These are phyloP conservation scores for Zizania palustris DNA, from an alignment of 202 grass and related monocot genomes.

Conservation along the genomic window DNA sequence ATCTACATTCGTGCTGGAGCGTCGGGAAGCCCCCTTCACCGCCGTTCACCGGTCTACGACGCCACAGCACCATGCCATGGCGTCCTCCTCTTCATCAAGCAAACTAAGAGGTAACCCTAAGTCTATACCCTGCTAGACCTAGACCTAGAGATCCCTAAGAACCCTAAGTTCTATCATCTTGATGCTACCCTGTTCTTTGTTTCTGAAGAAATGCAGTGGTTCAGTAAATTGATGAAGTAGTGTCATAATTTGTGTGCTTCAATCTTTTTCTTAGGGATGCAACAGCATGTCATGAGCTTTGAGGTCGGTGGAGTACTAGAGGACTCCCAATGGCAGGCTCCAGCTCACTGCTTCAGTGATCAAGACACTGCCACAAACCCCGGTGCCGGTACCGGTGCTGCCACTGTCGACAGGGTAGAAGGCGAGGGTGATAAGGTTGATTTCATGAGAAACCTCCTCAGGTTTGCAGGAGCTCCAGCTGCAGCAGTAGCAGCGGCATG, in stretches of 20 bases:
- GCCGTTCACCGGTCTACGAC: too few relatives aligned
- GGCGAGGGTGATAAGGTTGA: background rate
- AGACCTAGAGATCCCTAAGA: too few relatives aligned
- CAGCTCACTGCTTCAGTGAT: constrained; percentile 56
- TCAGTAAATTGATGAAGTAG: constrained; percentile 2
- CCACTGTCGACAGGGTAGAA: background rate
- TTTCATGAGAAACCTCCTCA: constrained; percentile 28
- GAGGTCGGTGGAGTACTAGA: constrained; percentile 69
- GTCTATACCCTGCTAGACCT: too few relatives aligned
- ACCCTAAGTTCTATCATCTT: too few relatives aligned
- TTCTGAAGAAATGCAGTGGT: background rate
- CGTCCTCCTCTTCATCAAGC: too few relatives aligned
- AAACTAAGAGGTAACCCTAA: too few relatives aligned
- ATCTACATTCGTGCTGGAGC: too few relatives aligned
- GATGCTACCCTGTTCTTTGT: background rate
- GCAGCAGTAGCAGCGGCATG: background rate
- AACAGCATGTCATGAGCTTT: constrained; percentile 78
- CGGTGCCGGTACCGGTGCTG: background rate
- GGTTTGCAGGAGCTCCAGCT: constrained; percentile 29
- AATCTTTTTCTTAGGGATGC: constrained; percentile 53
- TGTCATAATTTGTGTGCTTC: background rate
- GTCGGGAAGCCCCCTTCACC: too few relatives aligned
- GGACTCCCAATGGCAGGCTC: constrained; percentile 80
- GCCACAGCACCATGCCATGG: too few relatives aligned
- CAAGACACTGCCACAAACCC: background rate